Evolutionary conservation across 179 eudicot species (phyloP).

Genomic region (Silene coronaria): DNA sequence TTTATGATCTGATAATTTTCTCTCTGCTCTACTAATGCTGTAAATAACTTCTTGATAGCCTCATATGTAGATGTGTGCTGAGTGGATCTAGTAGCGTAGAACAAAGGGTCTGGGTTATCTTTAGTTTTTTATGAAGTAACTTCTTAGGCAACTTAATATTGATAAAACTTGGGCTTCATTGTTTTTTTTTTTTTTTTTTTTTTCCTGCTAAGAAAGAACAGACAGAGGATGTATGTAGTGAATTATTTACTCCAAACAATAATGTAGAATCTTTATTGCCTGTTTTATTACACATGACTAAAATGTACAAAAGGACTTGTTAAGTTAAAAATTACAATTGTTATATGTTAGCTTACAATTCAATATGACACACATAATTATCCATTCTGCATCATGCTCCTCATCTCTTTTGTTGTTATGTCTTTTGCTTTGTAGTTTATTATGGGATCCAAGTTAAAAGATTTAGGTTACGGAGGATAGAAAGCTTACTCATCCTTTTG

Average conservation of each 20-base stretch:
- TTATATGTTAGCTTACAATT: neutral
- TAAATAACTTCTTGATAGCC: neutral
- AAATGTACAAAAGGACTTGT: neutral
- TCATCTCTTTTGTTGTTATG: neutral
- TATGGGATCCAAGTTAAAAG: neutral
- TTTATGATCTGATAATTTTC: neutral
- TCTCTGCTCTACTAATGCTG: neutral
- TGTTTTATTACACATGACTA: neutral
- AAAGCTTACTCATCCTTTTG: neutral
- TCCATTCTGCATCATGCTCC: neutral
- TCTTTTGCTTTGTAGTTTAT: neutral
- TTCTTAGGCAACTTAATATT: neutral
- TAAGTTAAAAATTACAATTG: neutral
- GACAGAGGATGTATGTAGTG: neutral
- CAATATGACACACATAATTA: neutral
- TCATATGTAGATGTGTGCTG: neutral
- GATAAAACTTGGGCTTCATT: neutral
- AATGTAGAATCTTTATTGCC: neutral
- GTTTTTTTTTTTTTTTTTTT: neutral
- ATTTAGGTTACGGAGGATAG: neutral
- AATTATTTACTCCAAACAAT: neutral
- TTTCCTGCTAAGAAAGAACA: neutral
- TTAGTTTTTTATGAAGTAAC: neutral
- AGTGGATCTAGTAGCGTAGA: neutral
- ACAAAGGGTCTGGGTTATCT: neutral